Conservation (phyloP, 1,284 basidiomycete species). For the Pseudozyma flocculosa region DNA sequence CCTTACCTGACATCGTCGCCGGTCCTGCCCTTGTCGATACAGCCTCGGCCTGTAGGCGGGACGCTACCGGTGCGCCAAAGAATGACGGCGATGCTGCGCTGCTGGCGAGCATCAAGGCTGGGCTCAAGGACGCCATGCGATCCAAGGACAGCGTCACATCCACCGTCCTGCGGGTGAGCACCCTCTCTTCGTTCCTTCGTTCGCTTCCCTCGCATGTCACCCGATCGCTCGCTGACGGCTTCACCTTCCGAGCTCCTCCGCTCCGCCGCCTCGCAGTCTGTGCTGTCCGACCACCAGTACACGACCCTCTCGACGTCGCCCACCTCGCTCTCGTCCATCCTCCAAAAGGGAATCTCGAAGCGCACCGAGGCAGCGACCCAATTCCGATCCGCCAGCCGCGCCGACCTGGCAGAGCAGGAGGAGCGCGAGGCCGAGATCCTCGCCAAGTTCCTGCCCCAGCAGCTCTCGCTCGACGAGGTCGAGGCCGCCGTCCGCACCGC, state of each 20-base stretch:
- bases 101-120: slow-evolving; percentile 30
- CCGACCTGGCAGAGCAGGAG: slow-evolving; percentile 46
- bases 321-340: background rate
- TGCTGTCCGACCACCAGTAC: background rate
- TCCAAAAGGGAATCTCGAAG: slow-evolving; percentile 31
- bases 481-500: background rate
- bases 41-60: too few relatives aligned
- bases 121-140: slow-evolving; percentile 47
- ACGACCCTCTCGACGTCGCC: slow-evolving; percentile 25
- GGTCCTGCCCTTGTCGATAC: too few relatives aligned
- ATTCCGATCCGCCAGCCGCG: slow-evolving; percentile 38
- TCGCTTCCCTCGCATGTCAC: background rate
- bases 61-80: too few relatives aligned
- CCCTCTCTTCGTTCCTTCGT: background rate
- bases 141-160: slow-evolving; percentile 39
- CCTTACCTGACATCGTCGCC: too few relatives aligned
- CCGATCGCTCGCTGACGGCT: too few relatives aligned
- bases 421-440: slow-evolving; percentile 39
- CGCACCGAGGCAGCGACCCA: slow-evolving; percentile 37
- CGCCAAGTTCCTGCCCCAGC: slow-evolving; percentile 27
- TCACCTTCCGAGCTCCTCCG: too few relatives aligned
- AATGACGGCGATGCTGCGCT: slow-evolving; percentile 10
- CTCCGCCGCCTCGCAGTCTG: background rate
- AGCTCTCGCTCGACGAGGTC: slow-evolving; percentile 13
- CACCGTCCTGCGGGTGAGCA: slow-evolving; percentile 29